Evolutionary conservation across 148 eudicot genomes (phyloP), one percentile per base, ranked within the genome.

Genomic region (Rhododendron griersonianum): DNA sequence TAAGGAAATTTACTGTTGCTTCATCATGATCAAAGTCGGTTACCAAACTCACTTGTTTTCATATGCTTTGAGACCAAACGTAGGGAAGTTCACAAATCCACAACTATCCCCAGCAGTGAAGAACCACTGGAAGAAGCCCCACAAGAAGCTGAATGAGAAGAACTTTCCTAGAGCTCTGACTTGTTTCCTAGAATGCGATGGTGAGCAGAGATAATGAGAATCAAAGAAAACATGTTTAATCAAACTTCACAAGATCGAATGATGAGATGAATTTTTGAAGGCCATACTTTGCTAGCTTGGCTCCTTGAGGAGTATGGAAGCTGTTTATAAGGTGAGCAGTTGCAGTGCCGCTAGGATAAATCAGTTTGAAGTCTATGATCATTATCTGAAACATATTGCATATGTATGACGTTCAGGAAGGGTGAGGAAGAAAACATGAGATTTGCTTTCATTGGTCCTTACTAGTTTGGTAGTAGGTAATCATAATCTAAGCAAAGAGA

Each of bases 61-160:
- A 61, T 44, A 90, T 79, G 99, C 99, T 90, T 96, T 81, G 45
- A 96, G 95, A 51, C 99, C 99, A 55, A 96, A 91, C 30, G 98
- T 89, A 0, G 99, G 99, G 71, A 94, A 96, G 47, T 41, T 89
- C 1, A 2, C 63, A 77, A 96, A 96, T 65, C 99, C 99, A 81
- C 99, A 96, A 67, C 37, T 74, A n/a, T 94, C 93, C 15, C 95
- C 98, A 33, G 90, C 93, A 76, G 98, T 92, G 91, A 94, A 96
- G 86, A 96, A 96, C 99, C 99, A 96, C 83, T 96, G 99, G 90
- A 96, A 95, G 93, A 94, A 93, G 78, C 95, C 96, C 98, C 98
- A 96, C 77, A 94, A 81, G 91, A 96, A 96, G 92, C 99, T 96
- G 92, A 95, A 94, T 18, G 95, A 90, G 92, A 96, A 96, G 89